Conservation (phyloP, 768 basidiomycete species). For the Panaeolus cyanescens region DNA sequence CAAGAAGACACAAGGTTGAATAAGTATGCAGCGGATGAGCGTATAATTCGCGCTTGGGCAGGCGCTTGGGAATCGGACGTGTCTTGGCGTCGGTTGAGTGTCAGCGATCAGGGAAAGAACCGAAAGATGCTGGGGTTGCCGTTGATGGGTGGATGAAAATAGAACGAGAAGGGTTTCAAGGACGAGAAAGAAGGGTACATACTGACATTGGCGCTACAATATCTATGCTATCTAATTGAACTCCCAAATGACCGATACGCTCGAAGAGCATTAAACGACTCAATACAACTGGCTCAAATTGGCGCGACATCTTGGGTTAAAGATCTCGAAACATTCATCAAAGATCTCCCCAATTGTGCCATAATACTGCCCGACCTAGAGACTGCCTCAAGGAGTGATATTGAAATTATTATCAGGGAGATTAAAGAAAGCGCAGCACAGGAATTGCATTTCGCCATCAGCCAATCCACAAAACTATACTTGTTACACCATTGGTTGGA, state of each 20-base stretch:
- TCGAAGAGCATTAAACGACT: background rate
- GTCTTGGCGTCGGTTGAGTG: too few relatives aligned
- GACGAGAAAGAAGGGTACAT: too few relatives aligned
- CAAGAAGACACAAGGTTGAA: too few relatives aligned
- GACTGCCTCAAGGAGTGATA: too few relatives aligned
- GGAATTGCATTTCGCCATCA: background rate
- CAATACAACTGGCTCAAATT: background rate
- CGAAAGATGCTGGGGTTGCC: too few relatives aligned
- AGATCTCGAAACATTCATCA: background rate
- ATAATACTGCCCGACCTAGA: too few relatives aligned
- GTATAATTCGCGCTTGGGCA: too few relatives aligned
- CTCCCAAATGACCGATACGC: conserved; percentile 6
- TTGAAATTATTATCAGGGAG: background rate
- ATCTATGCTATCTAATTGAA: conserved; percentile 16
- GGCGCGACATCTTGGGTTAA: background rate
- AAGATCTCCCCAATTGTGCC: background rate
- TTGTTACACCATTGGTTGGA: background rate
- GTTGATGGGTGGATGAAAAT: too few relatives aligned
- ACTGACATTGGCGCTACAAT: conserved; percentile 15
- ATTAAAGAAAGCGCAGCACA: background rate
- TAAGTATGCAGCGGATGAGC: too few relatives aligned
- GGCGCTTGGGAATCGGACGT: too few relatives aligned
- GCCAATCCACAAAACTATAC: background rate
- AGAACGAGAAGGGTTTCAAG: too few relatives aligned
- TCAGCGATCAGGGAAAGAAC: too few relatives aligned